Evolutionary conservation across 169 alveolate species (phyloP), one percentile per base, ranked within the genome.

Genomic region (Plasmodium vivax): DNA sequence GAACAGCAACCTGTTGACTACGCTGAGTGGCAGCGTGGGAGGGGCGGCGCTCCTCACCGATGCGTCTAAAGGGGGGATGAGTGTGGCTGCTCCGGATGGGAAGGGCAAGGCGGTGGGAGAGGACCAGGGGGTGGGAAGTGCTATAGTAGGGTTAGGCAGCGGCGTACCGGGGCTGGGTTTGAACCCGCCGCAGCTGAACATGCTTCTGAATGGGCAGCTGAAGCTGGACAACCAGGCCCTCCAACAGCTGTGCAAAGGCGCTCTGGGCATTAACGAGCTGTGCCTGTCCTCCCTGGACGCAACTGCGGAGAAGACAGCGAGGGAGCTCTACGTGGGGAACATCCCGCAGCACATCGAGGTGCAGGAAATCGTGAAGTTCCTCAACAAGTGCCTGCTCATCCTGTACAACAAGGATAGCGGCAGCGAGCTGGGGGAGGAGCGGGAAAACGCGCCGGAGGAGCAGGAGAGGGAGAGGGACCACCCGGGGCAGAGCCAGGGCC

Each of bases 291-390:
- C 95, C 23, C 16, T 91, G 14, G 95, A 84, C 71, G 71, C 93
- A 47, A 79, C 27, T 23, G 83, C 79, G 12, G 93, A 95, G 36
- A 97, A 97, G 43, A 85, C 97, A 10, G 97, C 96, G n/a, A 62
- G 98, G 23, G 98, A 97, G 47, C 95, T 97, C 34, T 97, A 97
- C 75, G 97, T 97, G 7, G 98, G 98, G 3, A 97, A 97, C 62
- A 95, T 97, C 2, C 98, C 98, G 0, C 97, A 96, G 3, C 95
- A 96, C 6, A 90, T 95, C 34, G 96, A 94, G 8, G 96, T 96
- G 8, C 95, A 96, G 41, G 96, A 96, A 82, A 94, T 97, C 45
- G 81, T 97, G 74, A 97, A 97, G 80, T 97, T 95, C 74, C 62
- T 97, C 12, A 97, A 97, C 58, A 92, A 84, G 14, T 96, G 97